These are phyloP conservation scores for Botryococcus braunii DNA, from an alignment of 163 green algal species.

Conservation along the genomic window DNA sequence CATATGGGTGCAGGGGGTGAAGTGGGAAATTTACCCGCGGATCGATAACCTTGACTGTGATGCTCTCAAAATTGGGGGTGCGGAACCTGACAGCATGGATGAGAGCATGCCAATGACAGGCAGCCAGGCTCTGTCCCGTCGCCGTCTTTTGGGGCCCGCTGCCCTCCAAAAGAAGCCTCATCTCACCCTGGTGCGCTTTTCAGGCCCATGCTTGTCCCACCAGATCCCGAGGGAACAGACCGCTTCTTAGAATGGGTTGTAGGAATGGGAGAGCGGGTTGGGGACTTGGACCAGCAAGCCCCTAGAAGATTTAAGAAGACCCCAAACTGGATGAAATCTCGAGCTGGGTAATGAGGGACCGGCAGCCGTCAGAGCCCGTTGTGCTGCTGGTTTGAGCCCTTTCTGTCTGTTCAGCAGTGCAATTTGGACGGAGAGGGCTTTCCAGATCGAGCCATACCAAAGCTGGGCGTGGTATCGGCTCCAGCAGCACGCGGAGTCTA, in stretches of 20 bases:
- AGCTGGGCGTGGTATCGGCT: too few species aligned
- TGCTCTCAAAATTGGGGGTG: constrained; percentile 10
- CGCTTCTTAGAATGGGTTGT: not conserved
- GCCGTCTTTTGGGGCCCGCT: not conserved
- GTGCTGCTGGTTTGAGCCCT: too few species aligned
- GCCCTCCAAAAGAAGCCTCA: not conserved
- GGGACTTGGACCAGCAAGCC: too few species aligned
- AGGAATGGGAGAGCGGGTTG: too few species aligned
- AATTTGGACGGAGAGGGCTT: too few species aligned
- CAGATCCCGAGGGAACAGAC: not conserved
- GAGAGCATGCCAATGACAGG: not conserved
- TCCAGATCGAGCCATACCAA: too few species aligned
- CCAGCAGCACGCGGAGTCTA: too few species aligned
- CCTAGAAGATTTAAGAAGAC: too few species aligned
- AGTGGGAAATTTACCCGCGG: constrained; percentile 18
- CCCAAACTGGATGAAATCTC: too few species aligned
- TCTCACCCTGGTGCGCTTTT: not conserved
- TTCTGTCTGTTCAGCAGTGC: too few species aligned
- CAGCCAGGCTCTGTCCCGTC: not conserved
- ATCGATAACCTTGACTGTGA: constrained; percentile 15
- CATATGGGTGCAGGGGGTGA: constrained; percentile 1
- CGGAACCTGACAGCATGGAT: constrained; percentile 2
- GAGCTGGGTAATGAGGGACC: too few species aligned
- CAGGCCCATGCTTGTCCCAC: not conserved
- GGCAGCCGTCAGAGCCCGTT: too few species aligned